Percentiles rank a stretch among this genome's conserved stretches.
These are phyloP conservation scores for Phialophora tarda DNA, from an alignment of 2,329 filamentous ascomycete genomes.

Conservation along the genomic window DNA sequence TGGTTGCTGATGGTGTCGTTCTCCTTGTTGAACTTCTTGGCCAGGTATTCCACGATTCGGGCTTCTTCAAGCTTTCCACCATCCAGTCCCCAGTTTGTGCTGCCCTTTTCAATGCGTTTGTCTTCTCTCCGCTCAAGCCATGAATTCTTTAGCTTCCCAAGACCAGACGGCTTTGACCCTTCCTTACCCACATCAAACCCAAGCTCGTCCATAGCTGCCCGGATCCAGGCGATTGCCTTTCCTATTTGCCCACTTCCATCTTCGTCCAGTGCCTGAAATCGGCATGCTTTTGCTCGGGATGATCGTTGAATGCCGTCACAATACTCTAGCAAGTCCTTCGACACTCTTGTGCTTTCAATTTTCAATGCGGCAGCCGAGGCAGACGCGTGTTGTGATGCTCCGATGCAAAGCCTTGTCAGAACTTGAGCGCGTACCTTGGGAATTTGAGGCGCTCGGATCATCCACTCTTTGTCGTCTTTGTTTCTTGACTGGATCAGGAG, in stretches of 20 bases:
- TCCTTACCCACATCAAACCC: conserved; percentile 38
- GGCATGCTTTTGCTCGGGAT: conserved; percentile 80
- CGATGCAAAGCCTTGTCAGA: conserved; percentile 84
- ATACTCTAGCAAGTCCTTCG: conserved; percentile 72
- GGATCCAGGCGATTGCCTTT: conserved; percentile 83
- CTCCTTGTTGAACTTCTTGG: conserved; percentile 86
- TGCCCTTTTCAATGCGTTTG: conserved; percentile 73
- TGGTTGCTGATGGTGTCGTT: conserved; percentile 94
- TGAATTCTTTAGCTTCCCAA: conserved; percentile 36
- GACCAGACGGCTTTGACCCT: conserved; percentile 39
- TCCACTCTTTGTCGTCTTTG: conserved; percentile 88
- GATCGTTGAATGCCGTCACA: conserved; percentile 75
- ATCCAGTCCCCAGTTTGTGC: conserved; percentile 75
- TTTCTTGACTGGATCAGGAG: conserved; percentile 82
- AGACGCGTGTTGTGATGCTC: conserved; percentile 83
- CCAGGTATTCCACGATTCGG: conserved; percentile 82
- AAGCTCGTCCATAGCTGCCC: conserved; percentile 69
- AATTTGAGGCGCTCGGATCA: conserved; percentile 88
- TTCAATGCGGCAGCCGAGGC: conserved; percentile 65
- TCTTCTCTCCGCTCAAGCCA: conserved; percentile 48
- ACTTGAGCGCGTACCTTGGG: conserved; percentile 87
- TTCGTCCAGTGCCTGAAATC: conserved; percentile 89
- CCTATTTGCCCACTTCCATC: conserved; percentile 78
- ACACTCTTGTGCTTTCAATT: conserved; percentile 59
- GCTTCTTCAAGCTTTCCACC: conserved; percentile 84